These are phyloP conservation scores for Flaveria sonorensis DNA, from an alignment of 129 eudicot genomes.

Conservation along the genomic window DNA sequence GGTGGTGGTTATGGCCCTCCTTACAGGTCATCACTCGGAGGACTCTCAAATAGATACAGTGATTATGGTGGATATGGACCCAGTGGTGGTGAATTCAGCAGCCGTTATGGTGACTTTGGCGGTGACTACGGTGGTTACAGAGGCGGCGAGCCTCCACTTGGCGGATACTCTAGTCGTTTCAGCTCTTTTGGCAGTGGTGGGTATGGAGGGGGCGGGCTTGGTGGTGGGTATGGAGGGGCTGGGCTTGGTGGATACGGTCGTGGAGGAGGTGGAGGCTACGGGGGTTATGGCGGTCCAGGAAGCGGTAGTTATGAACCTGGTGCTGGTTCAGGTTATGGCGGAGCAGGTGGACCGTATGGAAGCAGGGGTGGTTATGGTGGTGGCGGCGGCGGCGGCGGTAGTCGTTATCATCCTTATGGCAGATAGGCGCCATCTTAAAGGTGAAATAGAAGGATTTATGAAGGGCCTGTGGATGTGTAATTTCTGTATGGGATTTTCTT, in stretches of 20 bases:
- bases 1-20: conserved; percentile 42
- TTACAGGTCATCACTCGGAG: conserved; percentile 61
- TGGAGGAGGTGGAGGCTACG: conserved; percentile 57
- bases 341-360: conserved; percentile 28
- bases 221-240: conserved; percentile 66
- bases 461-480: conserved; percentile 36
- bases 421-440: conserved; percentile 47
- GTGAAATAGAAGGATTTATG: conserved; percentile 26
- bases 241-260: conserved; percentile 66
- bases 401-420: conserved; percentile 90
- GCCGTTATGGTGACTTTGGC: conserved; percentile 63
- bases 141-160: conserved; percentile 70
- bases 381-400: conserved; percentile 51
- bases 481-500: conserved; percentile 36
- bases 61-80: conserved; percentile 58
- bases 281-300: conserved; percentile 72
- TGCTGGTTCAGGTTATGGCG: conserved; percentile 43
- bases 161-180: conserved; percentile 69
- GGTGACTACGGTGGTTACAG: conserved; percentile 64
- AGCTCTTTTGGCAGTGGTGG: conserved; percentile 53
- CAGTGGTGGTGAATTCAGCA: conserved; percentile 52
- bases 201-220: conserved; percentile 69
- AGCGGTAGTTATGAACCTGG: conserved; percentile 24
- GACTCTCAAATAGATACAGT: conserved; percentile 49
- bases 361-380: conserved; percentile 19